Percentiles rank a stretch among this genome's conserved stretches.
phyloP scores from a whole-genome alignment of 1,284 basidiomycete species.

The Boletellus deceptivus region DNA sequence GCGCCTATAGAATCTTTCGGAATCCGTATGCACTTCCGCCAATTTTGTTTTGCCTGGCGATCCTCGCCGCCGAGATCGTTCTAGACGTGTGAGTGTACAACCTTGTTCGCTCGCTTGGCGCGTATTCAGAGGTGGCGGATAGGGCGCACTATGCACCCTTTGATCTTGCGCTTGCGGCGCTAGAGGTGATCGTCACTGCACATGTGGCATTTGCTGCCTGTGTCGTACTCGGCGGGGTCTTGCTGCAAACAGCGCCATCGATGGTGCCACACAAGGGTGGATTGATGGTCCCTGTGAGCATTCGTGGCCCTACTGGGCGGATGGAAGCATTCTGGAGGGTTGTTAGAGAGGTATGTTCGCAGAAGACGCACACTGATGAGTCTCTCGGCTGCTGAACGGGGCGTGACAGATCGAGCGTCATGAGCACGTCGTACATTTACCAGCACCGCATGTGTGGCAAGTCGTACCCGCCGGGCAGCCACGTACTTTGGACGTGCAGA shows the following conservation, averaged over 20 bases:
- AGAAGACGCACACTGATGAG: not conserved
- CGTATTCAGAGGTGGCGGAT: not conserved
- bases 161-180: slow-evolving; percentile 73
- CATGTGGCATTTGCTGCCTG: slow-evolving; percentile 80
- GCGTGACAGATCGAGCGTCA: slow-evolving; percentile 67
- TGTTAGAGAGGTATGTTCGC: slow-evolving; percentile 67
- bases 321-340: slow-evolving; percentile 79
- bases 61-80: slow-evolving; percentile 30
- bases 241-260: slow-evolving; percentile 82
- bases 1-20: slow-evolving; percentile 21
- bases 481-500: slow-evolving; percentile 4
- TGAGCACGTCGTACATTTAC: slow-evolving; percentile 73
- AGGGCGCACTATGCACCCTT: slow-evolving; percentile 62
- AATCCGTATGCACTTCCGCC: slow-evolving; percentile 35
- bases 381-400: slow-evolving; percentile 1
- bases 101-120: slow-evolving; percentile 1
- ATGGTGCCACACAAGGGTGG: slow-evolving; percentile 30
- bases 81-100: slow-evolving; percentile 30
- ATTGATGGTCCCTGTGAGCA: slow-evolving; percentile 2
- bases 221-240: slow-evolving; percentile 73
- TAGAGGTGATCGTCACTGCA: slow-evolving; percentile 76
- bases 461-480: slow-evolving; percentile 51
- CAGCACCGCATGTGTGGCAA: slow-evolving; percentile 85
- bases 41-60: slow-evolving; percentile 33
- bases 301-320: slow-evolving; percentile 10